Base-by-base conservation (phyloP, 768 basidiomycete species). In the Boletus sp. region DNA sequence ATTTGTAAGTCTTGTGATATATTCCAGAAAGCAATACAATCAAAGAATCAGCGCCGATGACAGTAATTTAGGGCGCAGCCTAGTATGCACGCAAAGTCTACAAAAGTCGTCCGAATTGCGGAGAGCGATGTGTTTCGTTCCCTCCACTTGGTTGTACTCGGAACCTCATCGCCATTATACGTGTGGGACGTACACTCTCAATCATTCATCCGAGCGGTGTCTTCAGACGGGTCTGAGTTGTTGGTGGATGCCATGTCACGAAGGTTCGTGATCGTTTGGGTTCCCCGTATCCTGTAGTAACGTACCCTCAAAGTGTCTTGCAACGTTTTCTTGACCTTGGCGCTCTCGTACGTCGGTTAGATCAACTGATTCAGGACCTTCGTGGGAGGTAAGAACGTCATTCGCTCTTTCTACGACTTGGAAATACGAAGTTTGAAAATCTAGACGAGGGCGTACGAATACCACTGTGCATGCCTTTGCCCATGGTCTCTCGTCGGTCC, bases 301-400 rank as follows among this genome's bases (percentile, higher is more conserved):
- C 42, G 7, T 10, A 28, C 54, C 28, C 2, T 49, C 28, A 17
- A 56, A 91, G 89, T 68, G 67, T 88, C 7, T 69, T 84, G 24
- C 70, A 75, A 37, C 79, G 86, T 7, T 92, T 92, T 69, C 58
- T 90, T 32, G 78, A 75, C 7, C 84, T 93, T 47, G 91, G 91
- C 7, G 83, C 83, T 1, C 68, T 85, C 3, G 66, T 89, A 39
- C 82, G 90, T 45, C 81, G 91, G 20, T 65, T 92, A 7, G 90
- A 93, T 50, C 70, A 72, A 3, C 66, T 89, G 4, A 60, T 85
- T 4, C 68, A 70, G 15, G 59, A 63, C 8, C 66, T 87, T n/a
- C 78, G 82, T 46, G 57, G 63, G 37, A 81, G 78, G 89, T 89
- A 54, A 49, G 71, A 56, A 30, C 46, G 20, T 10, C 12, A 20